A percentile compares a stretch with the other conserved stretches of the same genome.
Evolutionary conservation across 345 rosid genomes (phyloP).

Genomic region (Schrenkiella parvula): DNA sequence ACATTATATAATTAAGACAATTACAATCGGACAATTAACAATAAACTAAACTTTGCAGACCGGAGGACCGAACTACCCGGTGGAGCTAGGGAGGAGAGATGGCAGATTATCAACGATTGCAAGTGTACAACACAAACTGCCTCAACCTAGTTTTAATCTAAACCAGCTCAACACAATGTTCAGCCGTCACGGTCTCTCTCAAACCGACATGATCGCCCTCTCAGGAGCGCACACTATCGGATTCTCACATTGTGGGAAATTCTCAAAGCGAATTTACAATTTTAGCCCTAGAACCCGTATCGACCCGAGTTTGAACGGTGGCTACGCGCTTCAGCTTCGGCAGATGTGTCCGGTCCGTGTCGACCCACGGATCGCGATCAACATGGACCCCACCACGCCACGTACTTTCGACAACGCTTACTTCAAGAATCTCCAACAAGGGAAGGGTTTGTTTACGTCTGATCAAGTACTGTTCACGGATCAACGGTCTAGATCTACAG

Average conservation of each 20-base stretch:
- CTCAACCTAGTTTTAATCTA: constrained; percentile 53
- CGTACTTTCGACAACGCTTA: constrained; percentile 73
- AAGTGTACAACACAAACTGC: constrained; percentile 58
- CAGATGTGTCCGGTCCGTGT: constrained; percentile 62
- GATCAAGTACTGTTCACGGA: constrained; percentile 71
- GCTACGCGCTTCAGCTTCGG: constrained; percentile 54
- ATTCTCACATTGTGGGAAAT: constrained; percentile 66
- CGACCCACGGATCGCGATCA: constrained; percentile 67
- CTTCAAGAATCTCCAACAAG: constrained; percentile 63
- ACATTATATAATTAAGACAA: not conserved
- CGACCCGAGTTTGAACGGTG: constrained; percentile 58
- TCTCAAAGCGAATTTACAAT: constrained; percentile 59
- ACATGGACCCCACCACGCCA: constrained; percentile 79
- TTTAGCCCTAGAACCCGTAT: constrained; percentile 49
- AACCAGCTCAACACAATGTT: constrained; percentile 71
- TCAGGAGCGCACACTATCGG: constrained; percentile 90
- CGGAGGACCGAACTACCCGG: constrained; percentile 75
- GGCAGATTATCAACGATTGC: constrained; percentile 64
- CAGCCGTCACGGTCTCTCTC: constrained; percentile 50
- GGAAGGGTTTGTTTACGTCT: constrained; percentile 66
- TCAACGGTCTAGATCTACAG: constrained; percentile 52
- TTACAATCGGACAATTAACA: not conserved
- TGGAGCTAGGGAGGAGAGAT: constrained; percentile 78
- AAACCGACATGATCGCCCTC: constrained; percentile 80
- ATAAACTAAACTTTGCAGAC: constrained; percentile 41